Evolutionary conservation across 495 filamentous ascomycete genomes (phyloP).

Genomic region (Tuber aestivum): DNA sequence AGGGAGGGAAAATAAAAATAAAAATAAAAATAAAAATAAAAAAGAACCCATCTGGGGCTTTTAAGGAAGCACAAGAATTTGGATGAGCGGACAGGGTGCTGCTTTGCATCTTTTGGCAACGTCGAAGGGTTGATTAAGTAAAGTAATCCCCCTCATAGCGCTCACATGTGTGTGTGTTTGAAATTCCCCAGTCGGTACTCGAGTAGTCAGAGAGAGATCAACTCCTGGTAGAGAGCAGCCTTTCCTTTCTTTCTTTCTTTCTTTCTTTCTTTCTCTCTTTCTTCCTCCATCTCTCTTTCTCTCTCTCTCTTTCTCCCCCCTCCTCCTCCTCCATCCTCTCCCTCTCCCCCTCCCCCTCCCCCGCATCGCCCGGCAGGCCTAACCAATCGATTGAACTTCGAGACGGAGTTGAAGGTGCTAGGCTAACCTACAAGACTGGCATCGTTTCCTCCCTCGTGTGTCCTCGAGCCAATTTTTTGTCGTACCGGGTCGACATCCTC

Average conservation of each 20-base stretch:
- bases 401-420: constrained; percentile 41
- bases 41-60: constrained; percentile 30
- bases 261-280: constrained; percentile 20
- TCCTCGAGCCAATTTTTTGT: constrained; percentile 40
- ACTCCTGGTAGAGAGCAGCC: constrained; percentile 16
- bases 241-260: constrained; percentile 30
- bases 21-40: neutral
- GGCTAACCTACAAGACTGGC: constrained; percentile 32
- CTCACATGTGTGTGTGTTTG: constrained; percentile 30
- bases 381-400: constrained; percentile 42
- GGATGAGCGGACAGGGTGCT: constrained; percentile 24
- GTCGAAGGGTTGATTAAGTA: constrained; percentile 33
- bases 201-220: constrained; percentile 23
- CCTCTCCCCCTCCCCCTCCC: constrained; percentile 30
- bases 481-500: constrained; percentile 43
- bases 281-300: constrained; percentile 3
- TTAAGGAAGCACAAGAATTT: constrained; percentile 21
- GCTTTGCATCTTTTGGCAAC: constrained; percentile 25
- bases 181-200: constrained; percentile 23
- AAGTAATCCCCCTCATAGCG: constrained; percentile 38
- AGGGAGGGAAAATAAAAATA: neutral
- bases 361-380: constrained; percentile 37
- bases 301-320: constrained; percentile 3
- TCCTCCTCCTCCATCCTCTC: constrained; percentile 25
- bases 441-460: constrained; percentile 36